phyloP scores from a whole-genome alignment of 208 protist genomes.

The Leishmania major region DNA sequence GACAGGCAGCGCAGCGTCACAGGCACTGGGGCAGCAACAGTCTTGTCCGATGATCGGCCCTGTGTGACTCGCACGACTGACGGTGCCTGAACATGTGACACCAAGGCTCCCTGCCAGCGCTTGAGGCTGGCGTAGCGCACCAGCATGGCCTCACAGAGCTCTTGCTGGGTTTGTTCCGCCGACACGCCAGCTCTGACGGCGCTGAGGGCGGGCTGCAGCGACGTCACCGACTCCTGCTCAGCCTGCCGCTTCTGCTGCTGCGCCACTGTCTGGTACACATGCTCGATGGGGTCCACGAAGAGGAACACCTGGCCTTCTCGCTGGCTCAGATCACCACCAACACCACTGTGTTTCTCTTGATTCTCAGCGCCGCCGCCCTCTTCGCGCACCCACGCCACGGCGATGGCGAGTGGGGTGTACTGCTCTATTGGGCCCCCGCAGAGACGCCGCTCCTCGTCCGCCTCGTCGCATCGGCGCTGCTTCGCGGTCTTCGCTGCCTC shows the following conservation, averaged over 20 bases:
- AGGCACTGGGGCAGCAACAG: slow-evolving; percentile 12
- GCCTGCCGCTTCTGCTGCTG: slow-evolving; percentile 31
- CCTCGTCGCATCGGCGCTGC: slow-evolving; percentile 34
- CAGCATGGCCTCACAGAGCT: slow-evolving; percentile 56
- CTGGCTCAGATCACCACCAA: background rate
- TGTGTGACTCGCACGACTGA: slow-evolving; percentile 31
- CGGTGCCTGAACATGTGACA: slow-evolving; percentile 31
- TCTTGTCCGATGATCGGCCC: background rate
- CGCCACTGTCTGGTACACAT: slow-evolving; percentile 36
- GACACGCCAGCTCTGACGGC: slow-evolving; percentile 8
- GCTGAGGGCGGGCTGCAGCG: background rate
- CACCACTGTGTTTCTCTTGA: background rate
- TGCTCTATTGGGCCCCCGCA: slow-evolving; percentile 54
- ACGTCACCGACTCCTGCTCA: slow-evolving; percentile 20
- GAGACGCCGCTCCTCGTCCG: slow-evolving; percentile 26
- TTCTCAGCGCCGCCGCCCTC: slow-evolving; percentile 19
- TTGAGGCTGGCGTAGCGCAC: slow-evolving; percentile 40
- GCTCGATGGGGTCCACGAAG: slow-evolving; percentile 69
- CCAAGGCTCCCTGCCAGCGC: slow-evolving; percentile 52
- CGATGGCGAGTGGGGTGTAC: slow-evolving; percentile 71
- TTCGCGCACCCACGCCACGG: slow-evolving; percentile 62
- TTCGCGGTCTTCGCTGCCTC: slow-evolving; percentile 16
- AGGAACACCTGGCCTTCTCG: slow-evolving; percentile 67
- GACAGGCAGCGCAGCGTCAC: slow-evolving; percentile 70
- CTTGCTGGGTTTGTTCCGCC: slow-evolving; percentile 43